Conservation (phyloP, 2,329 filamentous ascomycete genomes). For the Huntiella moniliformis region DNA sequence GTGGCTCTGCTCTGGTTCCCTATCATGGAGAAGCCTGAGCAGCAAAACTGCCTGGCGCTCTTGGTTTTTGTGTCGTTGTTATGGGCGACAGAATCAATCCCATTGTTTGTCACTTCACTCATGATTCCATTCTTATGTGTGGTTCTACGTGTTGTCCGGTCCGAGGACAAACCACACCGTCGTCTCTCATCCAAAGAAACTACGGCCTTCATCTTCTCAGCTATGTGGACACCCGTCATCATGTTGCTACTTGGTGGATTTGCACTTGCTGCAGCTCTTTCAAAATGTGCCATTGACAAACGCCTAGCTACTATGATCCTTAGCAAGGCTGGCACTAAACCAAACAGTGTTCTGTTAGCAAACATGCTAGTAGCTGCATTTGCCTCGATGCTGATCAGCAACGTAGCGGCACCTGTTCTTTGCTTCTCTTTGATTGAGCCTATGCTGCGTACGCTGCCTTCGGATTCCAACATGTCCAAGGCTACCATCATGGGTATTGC, state of each 20-base stretch:
- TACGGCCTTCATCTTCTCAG: constrained; percentile 67
- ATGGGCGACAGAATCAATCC: constrained; percentile 97
- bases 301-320: constrained; percentile 90
- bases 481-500: constrained; percentile 90
- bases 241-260: constrained; percentile 95
- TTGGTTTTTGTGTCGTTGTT: constrained; percentile 82
- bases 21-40: constrained; percentile 70
- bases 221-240: constrained; percentile 99
- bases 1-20: constrained; percentile 42
- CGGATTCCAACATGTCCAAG: constrained; percentile 84
- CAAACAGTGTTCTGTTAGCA: constrained; percentile 74
- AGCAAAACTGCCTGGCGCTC: constrained; percentile 91
- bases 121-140: constrained; percentile 88
- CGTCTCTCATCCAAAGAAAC: constrained; percentile 66
- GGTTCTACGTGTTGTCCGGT: constrained; percentile 63
- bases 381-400: constrained; percentile 97
- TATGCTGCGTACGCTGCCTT: constrained; percentile 78
- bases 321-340: constrained; percentile 86
- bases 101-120: constrained; percentile 87
- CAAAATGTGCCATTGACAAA: constrained; percentile 95
- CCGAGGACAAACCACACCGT: constrained; percentile 46
- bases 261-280: constrained; percentile 82
- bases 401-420: constrained; percentile 87
- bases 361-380: constrained; percentile 98
- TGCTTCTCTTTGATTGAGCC: constrained; percentile 98